Base-by-base conservation (phyloP, 2,329 filamentous ascomycete species). In the Aureobasidium namibiae region DNA sequence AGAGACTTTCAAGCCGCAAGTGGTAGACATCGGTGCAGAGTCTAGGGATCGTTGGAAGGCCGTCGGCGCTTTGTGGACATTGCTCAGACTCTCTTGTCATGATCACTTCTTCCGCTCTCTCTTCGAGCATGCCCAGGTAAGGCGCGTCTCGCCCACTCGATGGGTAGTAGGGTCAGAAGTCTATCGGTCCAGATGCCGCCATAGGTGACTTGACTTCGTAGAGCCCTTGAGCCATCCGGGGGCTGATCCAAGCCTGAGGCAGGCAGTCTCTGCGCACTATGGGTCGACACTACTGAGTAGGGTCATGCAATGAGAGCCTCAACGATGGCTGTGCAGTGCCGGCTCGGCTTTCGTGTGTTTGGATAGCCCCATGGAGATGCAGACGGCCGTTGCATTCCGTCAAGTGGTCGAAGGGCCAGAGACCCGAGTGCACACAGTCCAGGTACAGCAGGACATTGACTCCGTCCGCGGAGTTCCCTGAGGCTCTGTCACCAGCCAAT, bases 201-300 rank as follows among this genome's bases (percentile, higher is more conserved):
- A 0, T 92, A 89, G 79, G 80, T 89, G 14, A 68, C 91, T 18
- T 80, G 89, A 1, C 74, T 92, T 61, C 77, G 80, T n/a, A 81
- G 82, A 2, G 82, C 90, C 18, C 73, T 89, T 34, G 78, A 81
- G 52, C 82, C 83, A 16, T 85, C 87, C 63, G 76, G 85, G 21
- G 82, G 81, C 23, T 90, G 87, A 85, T 80, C 82, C 1, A 81
- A 84, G 24, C 80, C 85, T 0, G 80, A 84, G 62, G 77, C 80
- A 1, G 84, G 82, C 1, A 83, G 78, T 61, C 77, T 88, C 7
- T 90, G 86, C 85, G 80, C 79, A 29, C 76, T 73, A 46, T 92
- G 88, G 88, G 76, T 90, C 6, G 77, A 83, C 31, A 88, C 88
- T 0, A 80, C 92, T 54, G 87, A 90, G 68, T 67, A 68, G 0